These are phyloP conservation scores for Zoysia pacifica DNA, from an alignment of 176 grass and related monocot species.

Conservation along the genomic window DNA sequence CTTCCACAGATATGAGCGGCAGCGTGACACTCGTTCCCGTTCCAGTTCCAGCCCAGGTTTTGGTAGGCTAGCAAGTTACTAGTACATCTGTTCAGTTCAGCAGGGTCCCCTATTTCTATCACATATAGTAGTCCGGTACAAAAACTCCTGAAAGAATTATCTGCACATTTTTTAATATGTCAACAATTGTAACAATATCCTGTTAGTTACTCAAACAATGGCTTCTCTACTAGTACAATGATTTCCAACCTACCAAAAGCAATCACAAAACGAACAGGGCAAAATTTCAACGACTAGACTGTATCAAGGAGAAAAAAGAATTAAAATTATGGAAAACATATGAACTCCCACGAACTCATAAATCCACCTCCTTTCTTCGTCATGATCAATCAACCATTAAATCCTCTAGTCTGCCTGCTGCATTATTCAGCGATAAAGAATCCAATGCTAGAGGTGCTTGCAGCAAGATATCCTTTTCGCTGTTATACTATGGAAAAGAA, in stretches of 20 bases:
- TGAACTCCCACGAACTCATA: constrained; percentile 30
- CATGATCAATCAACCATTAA: constrained; percentile 24
- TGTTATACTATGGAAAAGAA: constrained; percentile 51
- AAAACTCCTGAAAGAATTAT: too few species aligned
- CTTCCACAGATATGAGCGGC: too few species aligned
- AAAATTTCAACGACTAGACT: constrained; percentile 48
- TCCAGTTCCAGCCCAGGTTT: too few species aligned
- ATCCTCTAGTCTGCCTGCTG: constrained; percentile 28
- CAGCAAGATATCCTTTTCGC: constrained; percentile 34
- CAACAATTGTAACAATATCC: too few species aligned
- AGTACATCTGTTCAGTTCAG: too few species aligned
- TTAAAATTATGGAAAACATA: constrained; percentile 42
- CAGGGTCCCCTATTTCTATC: too few species aligned
- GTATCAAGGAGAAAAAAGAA: constrained; percentile 41
- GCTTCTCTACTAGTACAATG: constrained; percentile 18
- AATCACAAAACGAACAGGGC: constrained; percentile 53
- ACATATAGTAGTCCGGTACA: too few species aligned
- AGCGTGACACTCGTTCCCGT: too few species aligned
- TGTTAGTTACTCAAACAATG: too few species aligned
- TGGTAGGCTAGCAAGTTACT: too few species aligned
- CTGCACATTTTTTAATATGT: too few species aligned
- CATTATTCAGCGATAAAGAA: constrained; percentile 35
- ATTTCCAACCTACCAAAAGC: constrained; percentile 50
- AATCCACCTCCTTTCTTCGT: constrained; percentile 8
- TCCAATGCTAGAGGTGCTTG: constrained; percentile 35